These are phyloP conservation scores for Talaromyces sp. DNA, from an alignment of 2,329 filamentous ascomycete genomes.

Conservation along the genomic window DNA sequence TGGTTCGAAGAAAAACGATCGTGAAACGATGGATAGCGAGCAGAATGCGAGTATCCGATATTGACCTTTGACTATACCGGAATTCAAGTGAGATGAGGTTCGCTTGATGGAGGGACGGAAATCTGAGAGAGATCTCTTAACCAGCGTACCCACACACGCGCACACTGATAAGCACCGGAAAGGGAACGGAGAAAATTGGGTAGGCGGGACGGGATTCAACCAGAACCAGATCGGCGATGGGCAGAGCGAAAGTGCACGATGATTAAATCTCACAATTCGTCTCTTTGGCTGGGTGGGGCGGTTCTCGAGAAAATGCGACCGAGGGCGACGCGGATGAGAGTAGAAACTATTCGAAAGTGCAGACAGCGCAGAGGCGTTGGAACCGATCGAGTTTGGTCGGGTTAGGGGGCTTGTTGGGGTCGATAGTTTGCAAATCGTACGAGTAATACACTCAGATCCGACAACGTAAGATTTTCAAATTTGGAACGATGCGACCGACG, in stretches of 20 bases:
- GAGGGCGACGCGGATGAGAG: neutral
- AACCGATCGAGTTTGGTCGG: neutral
- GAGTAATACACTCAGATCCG: neutral
- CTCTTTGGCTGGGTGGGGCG: neutral
- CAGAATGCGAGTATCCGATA: neutral
- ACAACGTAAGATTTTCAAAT: neutral
- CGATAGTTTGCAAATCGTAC: neutral
- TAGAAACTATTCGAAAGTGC: neutral
- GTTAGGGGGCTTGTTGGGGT: neutral
- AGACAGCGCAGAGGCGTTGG: neutral
- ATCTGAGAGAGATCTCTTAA: neutral
- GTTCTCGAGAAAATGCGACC: neutral
- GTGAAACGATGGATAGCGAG: neutral
- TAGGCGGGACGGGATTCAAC: constrained; percentile 5
- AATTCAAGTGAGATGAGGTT: neutral
- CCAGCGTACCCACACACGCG: neutral
- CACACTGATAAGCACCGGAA: neutral
- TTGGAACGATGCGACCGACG: neutral
- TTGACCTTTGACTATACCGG: neutral
- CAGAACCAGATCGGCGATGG: constrained; percentile 6
- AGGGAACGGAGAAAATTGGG: neutral
- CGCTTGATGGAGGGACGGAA: neutral
- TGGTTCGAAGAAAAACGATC: neutral
- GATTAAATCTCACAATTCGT: neutral
- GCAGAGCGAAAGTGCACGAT: neutral